Base-by-base conservation (phyloP, 2,329 filamentous ascomycete species). In the Simplicillium sp. region DNA sequence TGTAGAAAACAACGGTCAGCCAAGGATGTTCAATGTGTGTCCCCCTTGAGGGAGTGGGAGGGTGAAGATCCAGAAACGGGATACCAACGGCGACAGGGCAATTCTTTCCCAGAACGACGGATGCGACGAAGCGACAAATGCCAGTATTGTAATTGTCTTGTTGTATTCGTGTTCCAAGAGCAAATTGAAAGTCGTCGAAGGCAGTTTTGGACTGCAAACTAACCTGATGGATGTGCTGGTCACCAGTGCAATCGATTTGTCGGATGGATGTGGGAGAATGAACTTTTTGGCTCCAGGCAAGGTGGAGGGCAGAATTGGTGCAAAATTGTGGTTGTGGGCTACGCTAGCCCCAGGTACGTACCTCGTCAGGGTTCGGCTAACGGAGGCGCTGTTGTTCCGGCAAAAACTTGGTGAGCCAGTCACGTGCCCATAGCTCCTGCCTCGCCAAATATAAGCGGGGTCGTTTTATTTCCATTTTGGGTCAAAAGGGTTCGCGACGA, bases 191-290 rank as follows among this genome's bases (percentile, higher is more conserved):
- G 32, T 54, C 37, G 36, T 25, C 12, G 17, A 14, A 7, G 13
- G 14, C 14, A 11, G 13, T n/a, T 20, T 14, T n/a, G 20, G 11
- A 37, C 4, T 37, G 11, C 9, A n/a, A 17, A 67, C 66, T 67
- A 50, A 70, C 67, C 67, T 70, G 67, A 66, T 69, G 66, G 63
- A 58, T 59, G 49, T 54, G 55, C 55, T 55, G 61, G 51, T 68
- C 65, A 70, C 64, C 66, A 67, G 64, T 55, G 62, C 64, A 68
- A 68, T 69, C 65, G 62, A 57, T 54, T 65, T 61, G 62, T 51
- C 59, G 57, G 54, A 54, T 60, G 55, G 44, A 44, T 50, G 47
- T 61, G 54, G 51, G 54, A 60, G 49, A 57, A 48, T 54, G 58
- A 62, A 61, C 56, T 60, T 64, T 61, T 59, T 52, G 47, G 48